These are phyloP conservation scores for Centrapalus pauciflorus DNA, from an alignment of 129 eudicot species.

Conservation along the genomic window DNA sequence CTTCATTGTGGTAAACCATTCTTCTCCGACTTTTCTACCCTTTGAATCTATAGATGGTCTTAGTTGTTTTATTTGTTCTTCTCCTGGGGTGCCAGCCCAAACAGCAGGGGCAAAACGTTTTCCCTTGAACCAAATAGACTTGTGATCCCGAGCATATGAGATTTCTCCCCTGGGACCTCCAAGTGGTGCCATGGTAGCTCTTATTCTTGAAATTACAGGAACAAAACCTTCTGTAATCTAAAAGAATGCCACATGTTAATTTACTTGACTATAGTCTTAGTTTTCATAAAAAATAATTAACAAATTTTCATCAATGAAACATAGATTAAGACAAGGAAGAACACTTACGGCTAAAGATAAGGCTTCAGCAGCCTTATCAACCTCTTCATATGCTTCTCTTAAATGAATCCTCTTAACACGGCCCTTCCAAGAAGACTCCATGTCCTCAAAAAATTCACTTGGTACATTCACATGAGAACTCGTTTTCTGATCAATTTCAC, in stretches of 20 bases:
- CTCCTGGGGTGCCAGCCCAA: conserved; percentile 84
- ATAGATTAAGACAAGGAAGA: not conserved
- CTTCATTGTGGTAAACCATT: conserved; percentile 91
- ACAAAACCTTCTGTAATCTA: conserved; percentile 83
- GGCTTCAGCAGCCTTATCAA: conserved; percentile 78
- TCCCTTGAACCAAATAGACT: conserved; percentile 92
- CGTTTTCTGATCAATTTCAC: conserved; percentile 62
- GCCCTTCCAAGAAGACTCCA: conserved; percentile 92
- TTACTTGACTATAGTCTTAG: conserved; percentile 7
- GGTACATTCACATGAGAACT: conserved; percentile 52
- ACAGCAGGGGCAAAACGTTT: conserved; percentile 74
- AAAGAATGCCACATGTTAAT: not conserved
- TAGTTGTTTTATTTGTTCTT: conserved; percentile 82
- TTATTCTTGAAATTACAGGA: conserved; percentile 77
- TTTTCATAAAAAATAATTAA: too few relatives aligned
- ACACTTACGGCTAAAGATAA: conserved; percentile 70
- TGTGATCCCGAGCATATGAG: conserved; percentile 81
- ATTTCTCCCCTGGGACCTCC: conserved; percentile 96
- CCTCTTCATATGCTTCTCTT: conserved; percentile 63
- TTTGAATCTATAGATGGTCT: conserved; percentile 80
- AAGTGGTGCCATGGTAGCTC: conserved; percentile 67
- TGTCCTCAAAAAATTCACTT: conserved; percentile 78
- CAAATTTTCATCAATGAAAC: not conserved
- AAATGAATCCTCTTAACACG: conserved; percentile 89
- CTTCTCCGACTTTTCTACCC: conserved; percentile 93